These are phyloP conservation scores for Hondaea fermentalgiana DNA, from an alignment of 108 stramenopile species.

Conservation along the genomic window DNA sequence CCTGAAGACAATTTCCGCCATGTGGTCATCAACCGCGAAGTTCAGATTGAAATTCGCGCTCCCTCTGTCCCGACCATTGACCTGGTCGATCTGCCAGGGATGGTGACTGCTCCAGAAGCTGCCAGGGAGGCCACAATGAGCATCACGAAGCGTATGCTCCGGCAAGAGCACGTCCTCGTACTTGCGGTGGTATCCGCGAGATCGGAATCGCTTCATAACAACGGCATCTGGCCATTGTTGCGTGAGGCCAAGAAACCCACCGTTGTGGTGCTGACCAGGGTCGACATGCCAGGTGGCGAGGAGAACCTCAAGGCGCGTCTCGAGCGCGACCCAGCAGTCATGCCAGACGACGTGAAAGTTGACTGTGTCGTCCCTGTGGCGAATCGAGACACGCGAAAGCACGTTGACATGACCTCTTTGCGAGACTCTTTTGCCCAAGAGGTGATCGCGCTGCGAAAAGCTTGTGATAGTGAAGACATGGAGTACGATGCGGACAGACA, in stretches of 20 bases:
- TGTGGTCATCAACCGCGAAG: neutral
- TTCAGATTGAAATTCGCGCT: neutral
- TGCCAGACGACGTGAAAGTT: neutral
- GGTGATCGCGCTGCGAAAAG: neutral
- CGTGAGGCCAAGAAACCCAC: neutral
- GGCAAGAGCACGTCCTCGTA: neutral
- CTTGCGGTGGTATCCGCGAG: neutral
- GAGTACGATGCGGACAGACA: neutral
- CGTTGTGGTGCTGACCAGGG: neutral
- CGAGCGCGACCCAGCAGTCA: neutral
- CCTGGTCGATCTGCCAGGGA: slow-evolving; percentile 6
- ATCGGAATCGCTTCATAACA: neutral
- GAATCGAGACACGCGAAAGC: neutral
- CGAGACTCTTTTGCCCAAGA: neutral
- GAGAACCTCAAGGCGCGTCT: neutral
- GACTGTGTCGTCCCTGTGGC: neutral
- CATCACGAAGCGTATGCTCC: neutral
- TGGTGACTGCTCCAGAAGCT: neutral
- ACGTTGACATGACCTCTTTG: neutral
- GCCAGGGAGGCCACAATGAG: neutral
- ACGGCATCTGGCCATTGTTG: neutral
- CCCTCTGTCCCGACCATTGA: neutral
- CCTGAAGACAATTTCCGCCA: neutral
- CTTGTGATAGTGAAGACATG: neutral
- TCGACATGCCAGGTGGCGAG: neutral